Percentiles rank a stretch among this genome's conserved stretches.
These are phyloP conservation scores for Podospora fimiseda DNA, from an alignment of 495 filamentous ascomycete genomes.

Conservation along the genomic window DNA sequence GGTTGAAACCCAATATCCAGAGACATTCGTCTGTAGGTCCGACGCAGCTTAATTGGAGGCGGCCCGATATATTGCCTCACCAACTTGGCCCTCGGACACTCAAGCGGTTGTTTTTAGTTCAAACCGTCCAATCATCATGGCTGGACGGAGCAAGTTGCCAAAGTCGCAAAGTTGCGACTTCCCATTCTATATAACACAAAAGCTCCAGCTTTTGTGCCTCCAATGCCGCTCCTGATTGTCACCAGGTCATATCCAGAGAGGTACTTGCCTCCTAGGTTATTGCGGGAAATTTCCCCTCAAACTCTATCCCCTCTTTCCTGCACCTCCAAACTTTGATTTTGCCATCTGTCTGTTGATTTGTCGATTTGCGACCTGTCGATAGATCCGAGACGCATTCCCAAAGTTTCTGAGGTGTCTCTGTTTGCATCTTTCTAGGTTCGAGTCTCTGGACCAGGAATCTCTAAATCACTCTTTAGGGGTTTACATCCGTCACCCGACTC, in stretches of 20 bases:
- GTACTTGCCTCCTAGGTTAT: too few relatives aligned
- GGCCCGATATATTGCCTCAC: conserved; percentile 23
- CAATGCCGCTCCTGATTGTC: not conserved
- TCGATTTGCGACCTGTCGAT: not conserved
- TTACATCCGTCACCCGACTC: not conserved
- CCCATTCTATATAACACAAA: conserved; percentile 15
- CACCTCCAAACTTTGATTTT: too few relatives aligned
- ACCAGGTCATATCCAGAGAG: not conserved
- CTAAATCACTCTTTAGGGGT: not conserved
- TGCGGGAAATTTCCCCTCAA: too few relatives aligned
- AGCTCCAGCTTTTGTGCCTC: not conserved
- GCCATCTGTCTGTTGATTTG: too few relatives aligned
- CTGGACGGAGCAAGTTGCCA: too few relatives aligned
- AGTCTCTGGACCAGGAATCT: not conserved
- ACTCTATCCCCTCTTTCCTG: not conserved
- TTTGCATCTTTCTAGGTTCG: not conserved
- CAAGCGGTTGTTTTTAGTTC: too few relatives aligned
- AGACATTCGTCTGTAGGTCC: conserved; percentile 12
- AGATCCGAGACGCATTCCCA: conserved; percentile 4
- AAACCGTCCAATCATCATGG: too few relatives aligned
- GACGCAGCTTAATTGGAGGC: conserved; percentile 17
- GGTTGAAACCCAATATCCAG: not conserved
- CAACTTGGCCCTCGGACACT: not conserved
- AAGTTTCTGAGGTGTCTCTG: not conserved
- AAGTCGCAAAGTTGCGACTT: conserved; percentile 5